These are phyloP conservation scores for Acanthamoeba royreba DNA, from an alignment of 208 protist species.

Conservation along the genomic window DNA sequence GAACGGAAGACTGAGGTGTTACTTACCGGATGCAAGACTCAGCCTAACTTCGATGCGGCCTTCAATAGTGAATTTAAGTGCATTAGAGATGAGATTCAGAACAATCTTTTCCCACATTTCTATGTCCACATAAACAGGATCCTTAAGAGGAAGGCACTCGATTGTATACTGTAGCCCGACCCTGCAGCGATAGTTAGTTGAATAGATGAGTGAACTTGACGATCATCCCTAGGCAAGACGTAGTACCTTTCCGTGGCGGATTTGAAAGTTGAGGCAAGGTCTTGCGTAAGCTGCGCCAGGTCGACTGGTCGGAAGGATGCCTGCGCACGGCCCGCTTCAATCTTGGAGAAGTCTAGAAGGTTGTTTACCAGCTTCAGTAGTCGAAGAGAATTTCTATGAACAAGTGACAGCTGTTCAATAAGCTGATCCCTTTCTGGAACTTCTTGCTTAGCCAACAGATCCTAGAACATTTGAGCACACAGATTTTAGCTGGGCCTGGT, in stretches of 20 bases:
- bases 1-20: neutral
- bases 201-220: neutral
- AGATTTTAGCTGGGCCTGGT: neutral
- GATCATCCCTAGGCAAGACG: neutral
- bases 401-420: slow-evolving; percentile 50
- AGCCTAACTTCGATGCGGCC: slow-evolving; percentile 11
- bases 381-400: slow-evolving; percentile 43
- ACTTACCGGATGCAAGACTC: neutral
- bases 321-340: slow-evolving; percentile 57
- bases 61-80: slow-evolving; percentile 64
- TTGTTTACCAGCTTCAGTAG: slow-evolving; percentile 63
- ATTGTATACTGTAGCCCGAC: neutral
- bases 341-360: slow-evolving; percentile 57
- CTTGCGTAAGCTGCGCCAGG: slow-evolving; percentile 26
- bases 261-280: neutral
- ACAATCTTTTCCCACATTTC: slow-evolving; percentile 58
- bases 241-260: neutral
- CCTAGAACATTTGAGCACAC: neutral
- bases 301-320: slow-evolving; percentile 52
- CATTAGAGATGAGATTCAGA: slow-evolving; percentile 63
- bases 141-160: neutral
- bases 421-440: neutral
- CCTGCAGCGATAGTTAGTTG: neutral
- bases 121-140: slow-evolving; percentile 34
- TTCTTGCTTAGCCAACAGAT: neutral